phyloP scores from a whole-genome alignment of 1,139 yeast genomes.

The Blastobotrys apis region DNA sequence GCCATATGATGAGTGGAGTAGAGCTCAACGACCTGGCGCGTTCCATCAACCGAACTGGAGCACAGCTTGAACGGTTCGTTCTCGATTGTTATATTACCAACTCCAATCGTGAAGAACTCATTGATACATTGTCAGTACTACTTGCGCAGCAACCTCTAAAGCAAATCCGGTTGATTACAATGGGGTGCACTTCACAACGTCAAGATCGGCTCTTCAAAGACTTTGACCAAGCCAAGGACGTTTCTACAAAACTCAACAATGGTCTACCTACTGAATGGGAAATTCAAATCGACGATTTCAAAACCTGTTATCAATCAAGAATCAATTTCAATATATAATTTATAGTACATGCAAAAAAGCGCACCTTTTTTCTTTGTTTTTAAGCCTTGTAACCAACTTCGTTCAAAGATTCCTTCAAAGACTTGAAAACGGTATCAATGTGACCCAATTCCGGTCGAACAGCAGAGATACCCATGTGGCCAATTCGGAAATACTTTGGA shows the following conservation, averaged over 20 bases:
- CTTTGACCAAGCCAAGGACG: not conserved
- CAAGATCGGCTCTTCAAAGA: not conserved
- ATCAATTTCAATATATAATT: no score
- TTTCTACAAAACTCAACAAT: not conserved
- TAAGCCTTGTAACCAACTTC: constrained; percentile 13
- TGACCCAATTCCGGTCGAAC: constrained; percentile 46
- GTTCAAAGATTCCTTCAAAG: constrained; percentile 12
- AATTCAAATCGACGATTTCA: not conserved
- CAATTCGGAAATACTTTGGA: constrained; percentile 83
- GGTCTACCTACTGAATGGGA: not conserved
- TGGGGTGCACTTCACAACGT: not conserved
- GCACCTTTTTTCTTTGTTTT: not conserved
- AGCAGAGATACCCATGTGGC: constrained; percentile 84
- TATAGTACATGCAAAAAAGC: no score
- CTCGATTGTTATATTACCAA: not conserved
- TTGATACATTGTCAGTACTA: not conserved
- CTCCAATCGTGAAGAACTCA: not conserved
- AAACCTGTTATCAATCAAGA: no score
- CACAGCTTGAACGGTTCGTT: no score
- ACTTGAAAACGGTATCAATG: constrained; percentile 27
- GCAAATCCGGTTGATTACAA: not conserved
- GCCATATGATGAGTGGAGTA: not conserved
- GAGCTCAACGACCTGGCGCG: no score
- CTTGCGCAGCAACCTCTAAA: not conserved
- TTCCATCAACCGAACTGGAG: no score